Evolutionary conservation across 2,329 filamentous ascomycete genomes (phyloP).

Genomic region (Stagonosporopsis tanaceti): DNA sequence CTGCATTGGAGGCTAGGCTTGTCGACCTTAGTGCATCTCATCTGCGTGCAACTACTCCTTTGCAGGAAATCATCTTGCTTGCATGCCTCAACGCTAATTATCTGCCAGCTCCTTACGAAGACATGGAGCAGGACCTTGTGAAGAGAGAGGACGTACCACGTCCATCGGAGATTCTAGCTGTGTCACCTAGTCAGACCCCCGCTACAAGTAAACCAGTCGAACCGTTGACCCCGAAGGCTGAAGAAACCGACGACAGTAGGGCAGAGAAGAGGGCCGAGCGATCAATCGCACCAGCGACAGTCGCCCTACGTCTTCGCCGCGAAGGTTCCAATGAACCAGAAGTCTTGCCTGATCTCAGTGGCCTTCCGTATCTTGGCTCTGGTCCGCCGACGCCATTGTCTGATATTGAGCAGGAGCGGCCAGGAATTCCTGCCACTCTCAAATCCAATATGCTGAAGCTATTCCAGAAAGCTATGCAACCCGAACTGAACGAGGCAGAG

Average conservation of each 20-base stretch:
- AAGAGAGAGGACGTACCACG: constrained; percentile 32
- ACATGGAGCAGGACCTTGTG: constrained; percentile 7
- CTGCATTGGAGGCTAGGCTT: constrained; percentile 53
- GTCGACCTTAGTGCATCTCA: constrained; percentile 53
- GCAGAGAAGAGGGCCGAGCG: constrained; percentile 37
- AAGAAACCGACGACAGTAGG: constrained; percentile 44
- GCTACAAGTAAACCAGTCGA: constrained; percentile 33
- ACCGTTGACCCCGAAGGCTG: constrained; percentile 46
- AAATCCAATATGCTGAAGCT: constrained; percentile 48
- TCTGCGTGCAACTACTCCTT: constrained; percentile 53
- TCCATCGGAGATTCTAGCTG: constrained; percentile 24
- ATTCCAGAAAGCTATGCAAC: constrained; percentile 45
- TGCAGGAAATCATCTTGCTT: constrained; percentile 55
- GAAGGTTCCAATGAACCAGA: constrained; percentile 46
- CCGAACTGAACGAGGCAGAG: constrained; percentile 38
- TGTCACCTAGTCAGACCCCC: constrained; percentile 21
- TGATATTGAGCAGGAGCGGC: constrained; percentile 51
- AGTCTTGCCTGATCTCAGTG: constrained; percentile 51
- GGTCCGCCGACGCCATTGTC: constrained; percentile 54
- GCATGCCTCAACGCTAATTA: constrained; percentile 48
- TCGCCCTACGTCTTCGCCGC: constrained; percentile 40
- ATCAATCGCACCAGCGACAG: constrained; percentile 43
- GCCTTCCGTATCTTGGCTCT: constrained; percentile 57
- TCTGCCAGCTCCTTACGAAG: constrained; percentile 32
- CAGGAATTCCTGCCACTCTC: constrained; percentile 45